Evolutionary conservation across 495 filamentous ascomycete genomes (phyloP), one percentile per base, ranked within the genome.

Genomic region (Emericellopsis terricola): DNA sequence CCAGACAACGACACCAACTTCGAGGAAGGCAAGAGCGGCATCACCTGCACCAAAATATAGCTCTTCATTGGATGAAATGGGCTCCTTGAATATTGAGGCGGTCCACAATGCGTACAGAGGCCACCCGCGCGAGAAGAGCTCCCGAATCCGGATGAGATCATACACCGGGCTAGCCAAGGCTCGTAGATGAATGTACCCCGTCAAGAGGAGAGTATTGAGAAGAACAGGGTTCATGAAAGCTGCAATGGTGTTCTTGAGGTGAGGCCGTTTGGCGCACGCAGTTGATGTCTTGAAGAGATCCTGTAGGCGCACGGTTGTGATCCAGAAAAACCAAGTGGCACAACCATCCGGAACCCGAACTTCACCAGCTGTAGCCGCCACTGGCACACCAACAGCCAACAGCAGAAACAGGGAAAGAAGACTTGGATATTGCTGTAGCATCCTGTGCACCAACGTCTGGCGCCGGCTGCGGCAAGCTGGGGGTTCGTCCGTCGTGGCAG

Each of bases 1-100:
- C 52, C 62, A 52, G 3, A 51, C 49, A 0, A 57, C 51, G 14
- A 65, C 56, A 9, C 62, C 60, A 3, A 59, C 49, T 34, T 63
- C 60, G 13, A 65, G 49, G 14, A 65, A 38, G 0, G 55, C 45
- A 3, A 50, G 42, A 1, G 59, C 53, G 8, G 64, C 29, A 35
- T 64, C 60, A 8, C 62, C 62, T 1, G 62, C 55, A 5, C 56
- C 52, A 8, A 63, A 49, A 27, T 45, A 14, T 5, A 17, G 5
- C 2, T n/a, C 24, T 1, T 19, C 8, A n/a, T 19, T 14, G 18
- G 28, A 10, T 2, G 33, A n/a, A n/a, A 31, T 15, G 4, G 19
- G 5, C 3, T 11, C 18, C 19, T 30, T 19, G 18, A 15, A 19
- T 8, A 34, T 14, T 0, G 14, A 23, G 39, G 19, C 3, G n/a